phyloP scores from a whole-genome alignment of 805 yeast species.

The Saccharomycopsis lassenensis region DNA sequence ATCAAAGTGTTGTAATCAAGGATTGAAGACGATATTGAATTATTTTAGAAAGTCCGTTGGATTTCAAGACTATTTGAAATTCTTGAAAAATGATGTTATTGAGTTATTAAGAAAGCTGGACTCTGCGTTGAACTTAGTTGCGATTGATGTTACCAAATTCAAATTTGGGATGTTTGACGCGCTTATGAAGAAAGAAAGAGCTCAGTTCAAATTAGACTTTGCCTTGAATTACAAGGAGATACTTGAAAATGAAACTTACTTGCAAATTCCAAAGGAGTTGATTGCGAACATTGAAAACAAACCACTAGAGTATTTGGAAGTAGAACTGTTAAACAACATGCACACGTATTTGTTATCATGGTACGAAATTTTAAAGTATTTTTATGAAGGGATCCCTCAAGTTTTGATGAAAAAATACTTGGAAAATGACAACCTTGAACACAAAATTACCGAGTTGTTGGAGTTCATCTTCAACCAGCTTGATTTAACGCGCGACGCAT shows the following conservation, averaged over 20 bases:
- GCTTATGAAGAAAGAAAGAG: conserved; percentile 34
- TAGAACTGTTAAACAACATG: conserved; percentile 26
- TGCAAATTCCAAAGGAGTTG: conserved; percentile 31
- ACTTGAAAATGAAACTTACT: conserved; percentile 22
- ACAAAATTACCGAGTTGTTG: conserved; percentile 39
- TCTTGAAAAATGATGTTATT: conserved; percentile 14
- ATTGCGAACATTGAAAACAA: conserved; percentile 25
- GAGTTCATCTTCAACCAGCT: conserved; percentile 44
- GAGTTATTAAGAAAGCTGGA: conserved; percentile 6
- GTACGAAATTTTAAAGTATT: conserved; percentile 50
- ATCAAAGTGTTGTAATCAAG: conserved; percentile 2
- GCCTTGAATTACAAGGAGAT: conserved; percentile 26
- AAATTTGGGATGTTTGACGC: conserved; percentile 23
- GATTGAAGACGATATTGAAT: conserved; percentile 4
- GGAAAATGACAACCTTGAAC: conserved; percentile 41
- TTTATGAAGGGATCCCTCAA: conserved; percentile 52
- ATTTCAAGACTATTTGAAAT: background rate
- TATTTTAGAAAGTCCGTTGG: conserved; percentile 3
- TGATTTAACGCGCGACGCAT: conserved; percentile 25
- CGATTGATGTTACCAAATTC: conserved; percentile 7
- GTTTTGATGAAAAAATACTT: conserved; percentile 48
- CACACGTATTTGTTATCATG: conserved; percentile 49
- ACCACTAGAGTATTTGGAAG: conserved; percentile 29
- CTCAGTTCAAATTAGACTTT: conserved; percentile 41
- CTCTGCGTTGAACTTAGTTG: background rate